Percentiles rank a stretch among this genome's conserved stretches.
Conservation (phyloP, 306 rosid genomes). For the Ormosia semicastrata region DNA sequence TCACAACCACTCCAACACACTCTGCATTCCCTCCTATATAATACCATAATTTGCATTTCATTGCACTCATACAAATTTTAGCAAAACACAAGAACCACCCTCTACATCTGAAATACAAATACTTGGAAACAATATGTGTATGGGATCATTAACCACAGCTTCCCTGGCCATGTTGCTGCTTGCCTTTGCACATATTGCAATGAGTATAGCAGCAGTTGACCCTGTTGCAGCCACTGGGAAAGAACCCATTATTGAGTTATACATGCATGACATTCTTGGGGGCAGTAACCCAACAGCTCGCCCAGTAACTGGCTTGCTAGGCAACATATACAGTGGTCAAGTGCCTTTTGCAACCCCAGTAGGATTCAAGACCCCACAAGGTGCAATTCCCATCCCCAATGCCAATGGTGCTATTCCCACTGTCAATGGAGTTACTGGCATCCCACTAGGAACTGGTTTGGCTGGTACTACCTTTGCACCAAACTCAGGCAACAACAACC, state of each 20-base stretch:
- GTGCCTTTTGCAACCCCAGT: slow-evolving; percentile 80
- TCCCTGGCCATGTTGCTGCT: slow-evolving; percentile 32
- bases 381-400: slow-evolving; percentile 70
- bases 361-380: slow-evolving; percentile 67
- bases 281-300: slow-evolving; percentile 79
- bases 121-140: slow-evolving; percentile 34
- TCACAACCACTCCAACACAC: slow-evolving; percentile 56
- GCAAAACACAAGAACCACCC: not conserved
- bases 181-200: slow-evolving; percentile 30
- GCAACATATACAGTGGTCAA: slow-evolving; percentile 82
- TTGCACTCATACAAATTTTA: slow-evolving; percentile 23
- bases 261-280: slow-evolving; percentile 88
- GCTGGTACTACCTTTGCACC: slow-evolving; percentile 72
- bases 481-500: slow-evolving; percentile 37
- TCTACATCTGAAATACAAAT: not conserved
- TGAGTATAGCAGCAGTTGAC: slow-evolving; percentile 40
- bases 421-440: slow-evolving; percentile 78
- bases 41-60: slow-evolving; percentile 18
- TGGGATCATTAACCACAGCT: slow-evolving; percentile 15
- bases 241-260: slow-evolving; percentile 66
- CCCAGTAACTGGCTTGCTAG: slow-evolving; percentile 78
- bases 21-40: slow-evolving; percentile 31
- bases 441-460: slow-evolving; percentile 80
- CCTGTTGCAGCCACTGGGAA: slow-evolving; percentile 49
- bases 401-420: slow-evolving; percentile 85